Percentiles rank a stretch among this genome's conserved stretches.
These are phyloP conservation scores for Geotrichum cucujoidarum DNA, from an alignment of 1,139 yeast genomes.

Conservation along the genomic window DNA sequence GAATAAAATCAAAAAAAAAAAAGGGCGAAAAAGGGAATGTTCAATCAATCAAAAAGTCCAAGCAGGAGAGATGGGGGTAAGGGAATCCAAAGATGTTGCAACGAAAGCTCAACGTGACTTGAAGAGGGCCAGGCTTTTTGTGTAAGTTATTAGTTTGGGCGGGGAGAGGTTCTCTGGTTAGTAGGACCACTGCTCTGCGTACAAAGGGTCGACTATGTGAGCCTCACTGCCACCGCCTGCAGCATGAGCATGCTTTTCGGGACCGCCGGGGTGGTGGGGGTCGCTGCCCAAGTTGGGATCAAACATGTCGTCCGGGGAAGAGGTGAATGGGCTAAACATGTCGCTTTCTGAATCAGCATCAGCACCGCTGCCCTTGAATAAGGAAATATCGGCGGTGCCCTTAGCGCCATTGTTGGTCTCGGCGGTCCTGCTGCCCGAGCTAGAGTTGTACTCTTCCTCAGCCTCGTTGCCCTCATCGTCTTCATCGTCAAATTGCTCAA, in stretches of 20 bases:
- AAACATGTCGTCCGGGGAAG: conserved; percentile 18
- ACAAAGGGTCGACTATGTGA: neutral
- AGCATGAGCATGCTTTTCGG: neutral
- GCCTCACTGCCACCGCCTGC: neutral
- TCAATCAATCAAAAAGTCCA: too few species aligned
- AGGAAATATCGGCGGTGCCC: neutral
- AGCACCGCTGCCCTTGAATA: neutral
- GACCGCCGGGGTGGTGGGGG: neutral
- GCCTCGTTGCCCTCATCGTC: neutral
- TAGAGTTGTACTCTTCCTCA: neutral
- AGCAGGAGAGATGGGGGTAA: too few species aligned
- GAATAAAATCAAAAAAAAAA: too few species aligned
- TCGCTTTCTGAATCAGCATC: conserved; percentile 27
- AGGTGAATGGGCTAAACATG: conserved; percentile 20
- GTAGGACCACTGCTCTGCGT: neutral
- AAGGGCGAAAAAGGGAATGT: too few species aligned
- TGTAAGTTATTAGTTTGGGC: too few species aligned
- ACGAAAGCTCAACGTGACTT: too few species aligned
- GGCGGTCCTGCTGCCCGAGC: neutral
- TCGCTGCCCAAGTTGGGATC: neutral
- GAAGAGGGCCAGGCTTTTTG: too few species aligned
- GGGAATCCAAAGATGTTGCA: too few species aligned
- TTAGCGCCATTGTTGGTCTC: neutral
- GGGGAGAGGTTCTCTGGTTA: neutral
- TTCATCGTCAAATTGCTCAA: neutral